Percentiles rank a stretch among this genome's conserved stretches.
These are phyloP conservation scores for Forsythia suspensa DNA, from an alignment of 257 asterid species.

Conservation along the genomic window DNA sequence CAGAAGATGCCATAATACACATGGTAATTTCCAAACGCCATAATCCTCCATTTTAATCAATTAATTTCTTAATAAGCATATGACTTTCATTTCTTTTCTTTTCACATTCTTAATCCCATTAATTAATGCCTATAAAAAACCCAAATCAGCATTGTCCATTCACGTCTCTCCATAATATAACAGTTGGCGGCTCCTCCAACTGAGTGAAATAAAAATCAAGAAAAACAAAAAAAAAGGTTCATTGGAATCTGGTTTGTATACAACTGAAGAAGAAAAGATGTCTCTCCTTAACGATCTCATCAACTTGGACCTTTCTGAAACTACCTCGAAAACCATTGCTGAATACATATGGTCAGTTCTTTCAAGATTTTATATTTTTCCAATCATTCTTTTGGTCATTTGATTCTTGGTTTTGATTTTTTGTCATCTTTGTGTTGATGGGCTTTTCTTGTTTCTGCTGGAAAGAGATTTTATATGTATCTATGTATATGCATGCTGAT, in stretches of 20 bases:
- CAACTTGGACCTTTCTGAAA: slow-evolving; percentile 60
- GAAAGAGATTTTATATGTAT: neutral
- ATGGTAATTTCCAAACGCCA: neutral
- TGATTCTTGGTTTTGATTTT: slow-evolving; percentile 1
- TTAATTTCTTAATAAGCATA: too few relatives aligned
- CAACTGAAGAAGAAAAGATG: slow-evolving; percentile 33
- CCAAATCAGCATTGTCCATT: neutral
- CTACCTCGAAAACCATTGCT: slow-evolving; percentile 55
- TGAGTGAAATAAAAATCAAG: neutral
- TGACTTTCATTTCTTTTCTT: neutral
- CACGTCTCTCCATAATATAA: neutral
- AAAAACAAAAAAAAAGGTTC: neutral
- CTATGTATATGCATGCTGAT: neutral
- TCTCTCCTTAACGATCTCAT: slow-evolving; percentile 59
- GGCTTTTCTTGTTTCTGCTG: neutral
- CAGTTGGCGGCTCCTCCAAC: neutral
- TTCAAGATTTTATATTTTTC: neutral
- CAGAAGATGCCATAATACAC: neutral
- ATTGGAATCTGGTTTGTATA: neutral
- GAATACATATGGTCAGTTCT: slow-evolving; percentile 71
- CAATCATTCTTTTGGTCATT: neutral
- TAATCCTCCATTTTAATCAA: neutral
- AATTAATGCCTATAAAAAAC: slow-evolving; percentile 16
- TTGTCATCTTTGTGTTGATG: neutral
- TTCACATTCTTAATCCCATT: slow-evolving; percentile 22